A percentile compares a stretch with the other conserved stretches of the same genome.
Evolutionary conservation across 345 rosid genomes (phyloP).

Genomic region (Citrus trifoliata): DNA sequence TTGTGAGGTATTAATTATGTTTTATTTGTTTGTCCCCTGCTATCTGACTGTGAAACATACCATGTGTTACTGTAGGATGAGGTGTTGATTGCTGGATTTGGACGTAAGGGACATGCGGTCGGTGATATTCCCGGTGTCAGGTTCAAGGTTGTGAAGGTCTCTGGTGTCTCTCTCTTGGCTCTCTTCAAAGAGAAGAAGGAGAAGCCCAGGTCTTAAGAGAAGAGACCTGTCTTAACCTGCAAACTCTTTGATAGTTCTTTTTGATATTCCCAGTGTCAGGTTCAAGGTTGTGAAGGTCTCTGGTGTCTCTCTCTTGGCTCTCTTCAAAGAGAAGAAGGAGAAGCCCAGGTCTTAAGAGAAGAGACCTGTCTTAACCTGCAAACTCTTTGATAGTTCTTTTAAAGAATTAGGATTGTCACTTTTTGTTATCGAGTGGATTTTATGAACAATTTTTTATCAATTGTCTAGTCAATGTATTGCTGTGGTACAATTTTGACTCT

Average conservation of each 20-base stretch:
- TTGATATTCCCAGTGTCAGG: conserved; percentile 82
- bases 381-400: background rate
- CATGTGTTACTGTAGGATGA: conserved; percentile 46
- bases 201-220: conserved; percentile 67
- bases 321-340: conserved; percentile 85
- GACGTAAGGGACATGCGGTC: conserved; percentile 80
- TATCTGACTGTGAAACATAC: background rate
- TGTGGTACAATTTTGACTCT: background rate
- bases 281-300: conserved; percentile 89
- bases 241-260: background rate
- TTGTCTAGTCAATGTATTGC: conserved; percentile 1
- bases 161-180: conserved; percentile 77
- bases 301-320: conserved; percentile 75
- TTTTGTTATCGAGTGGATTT: conserved; percentile 8
- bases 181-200: conserved; percentile 86
- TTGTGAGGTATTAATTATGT: background rate
- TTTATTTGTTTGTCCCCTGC: background rate
- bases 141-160: conserved; percentile 85
- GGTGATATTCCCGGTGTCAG: conserved; percentile 92
- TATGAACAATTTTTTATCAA: conserved; percentile 12
- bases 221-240: background rate
- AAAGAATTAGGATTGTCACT: conserved; percentile 3
- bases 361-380: background rate
- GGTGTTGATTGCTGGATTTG: conserved; percentile 77
- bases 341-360: conserved; percentile 65